These are phyloP conservation scores for Avicennia marina DNA, from an alignment of 257 asterid genomes.

Conservation along the genomic window DNA sequence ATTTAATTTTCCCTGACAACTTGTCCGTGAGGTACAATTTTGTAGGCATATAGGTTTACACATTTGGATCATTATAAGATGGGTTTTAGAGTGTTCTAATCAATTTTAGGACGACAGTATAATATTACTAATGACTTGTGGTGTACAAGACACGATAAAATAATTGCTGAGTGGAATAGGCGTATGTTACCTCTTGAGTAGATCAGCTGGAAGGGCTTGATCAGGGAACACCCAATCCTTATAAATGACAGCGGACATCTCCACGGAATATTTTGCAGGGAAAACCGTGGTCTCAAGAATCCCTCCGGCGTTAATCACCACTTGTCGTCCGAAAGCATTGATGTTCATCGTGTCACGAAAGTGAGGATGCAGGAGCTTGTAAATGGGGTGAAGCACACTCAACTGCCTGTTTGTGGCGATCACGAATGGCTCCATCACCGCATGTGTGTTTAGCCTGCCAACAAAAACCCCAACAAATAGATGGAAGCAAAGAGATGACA, in stretches of 20 bases:
- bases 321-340: conserved; percentile 55
- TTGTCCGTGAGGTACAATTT: too few relatives aligned
- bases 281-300: conserved; percentile 46
- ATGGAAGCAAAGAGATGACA: too few relatives aligned
- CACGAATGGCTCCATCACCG: conserved; percentile 60
- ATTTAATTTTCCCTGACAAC: too few relatives aligned
- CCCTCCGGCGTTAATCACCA: conserved; percentile 54
- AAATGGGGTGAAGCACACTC: conserved; percentile 57
- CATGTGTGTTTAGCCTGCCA: conserved; percentile 49
- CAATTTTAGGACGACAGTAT: too few relatives aligned
- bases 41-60: too few relatives aligned
- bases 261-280: conserved; percentile 50
- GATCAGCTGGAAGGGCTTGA: conserved; percentile 66
- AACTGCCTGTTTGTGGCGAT: conserved; percentile 59
- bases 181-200: conserved; percentile 42
- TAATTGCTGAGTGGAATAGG: not conserved
- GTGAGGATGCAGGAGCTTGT: conserved; percentile 60
- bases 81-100: too few relatives aligned
- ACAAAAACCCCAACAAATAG: too few relatives aligned
- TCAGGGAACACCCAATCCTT: conserved; percentile 50
- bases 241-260: conserved; percentile 43
- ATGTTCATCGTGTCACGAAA: conserved; percentile 70
- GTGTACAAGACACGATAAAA: too few relatives aligned
- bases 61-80: too few relatives aligned
- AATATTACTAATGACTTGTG: too few relatives aligned